Percentiles rank a stretch among this genome's conserved stretches.
These are phyloP conservation scores for Bremia lactucae DNA, from an alignment of 352 stramenopile species.

Conservation along the genomic window DNA sequence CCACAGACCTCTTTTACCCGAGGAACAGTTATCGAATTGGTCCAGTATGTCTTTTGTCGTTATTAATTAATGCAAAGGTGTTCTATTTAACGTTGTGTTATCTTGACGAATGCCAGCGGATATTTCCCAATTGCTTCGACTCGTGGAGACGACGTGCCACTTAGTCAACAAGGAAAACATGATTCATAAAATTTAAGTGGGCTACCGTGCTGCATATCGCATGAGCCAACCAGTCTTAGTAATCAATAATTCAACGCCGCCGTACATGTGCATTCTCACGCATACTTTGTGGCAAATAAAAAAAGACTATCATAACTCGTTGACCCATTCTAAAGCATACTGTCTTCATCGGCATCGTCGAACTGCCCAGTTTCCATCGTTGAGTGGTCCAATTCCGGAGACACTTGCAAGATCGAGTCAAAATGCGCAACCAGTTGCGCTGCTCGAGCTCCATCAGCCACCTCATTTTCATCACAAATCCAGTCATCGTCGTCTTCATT, in stretches of 20 bases:
- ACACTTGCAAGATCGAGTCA: constrained; percentile 61
- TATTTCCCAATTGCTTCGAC: constrained; percentile 91
- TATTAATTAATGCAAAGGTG: too few relatives aligned
- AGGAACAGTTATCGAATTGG: constrained; percentile 94
- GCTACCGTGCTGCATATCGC: too few relatives aligned
- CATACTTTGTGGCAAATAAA: too few relatives aligned
- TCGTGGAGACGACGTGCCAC: constrained; percentile 97
- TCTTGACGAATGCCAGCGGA: constrained; percentile 44
- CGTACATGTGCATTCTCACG: too few relatives aligned
- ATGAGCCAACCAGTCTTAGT: too few relatives aligned
- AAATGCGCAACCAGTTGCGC: constrained; percentile 51
- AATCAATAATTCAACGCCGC: too few relatives aligned
- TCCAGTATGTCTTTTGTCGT: constrained; percentile 48
- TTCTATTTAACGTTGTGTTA: too few relatives aligned
- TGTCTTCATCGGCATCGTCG: constrained; percentile 71
- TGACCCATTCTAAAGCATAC: constrained; percentile 19
- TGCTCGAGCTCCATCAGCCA: constrained; percentile 47
- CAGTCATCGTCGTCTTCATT: constrained; percentile 48
- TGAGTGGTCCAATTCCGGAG: constrained; percentile 27
- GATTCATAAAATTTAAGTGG: constrained; percentile 86
- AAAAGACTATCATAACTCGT: constrained; percentile 16
- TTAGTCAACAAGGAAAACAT: constrained; percentile 99
- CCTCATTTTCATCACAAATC: constrained; percentile 79
- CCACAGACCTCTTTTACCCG: constrained; percentile 73
- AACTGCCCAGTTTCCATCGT: constrained; percentile 51